Base-by-base conservation (phyloP, 2,329 filamentous ascomycete species). In the Tetracladium maxilliforme region DNA sequence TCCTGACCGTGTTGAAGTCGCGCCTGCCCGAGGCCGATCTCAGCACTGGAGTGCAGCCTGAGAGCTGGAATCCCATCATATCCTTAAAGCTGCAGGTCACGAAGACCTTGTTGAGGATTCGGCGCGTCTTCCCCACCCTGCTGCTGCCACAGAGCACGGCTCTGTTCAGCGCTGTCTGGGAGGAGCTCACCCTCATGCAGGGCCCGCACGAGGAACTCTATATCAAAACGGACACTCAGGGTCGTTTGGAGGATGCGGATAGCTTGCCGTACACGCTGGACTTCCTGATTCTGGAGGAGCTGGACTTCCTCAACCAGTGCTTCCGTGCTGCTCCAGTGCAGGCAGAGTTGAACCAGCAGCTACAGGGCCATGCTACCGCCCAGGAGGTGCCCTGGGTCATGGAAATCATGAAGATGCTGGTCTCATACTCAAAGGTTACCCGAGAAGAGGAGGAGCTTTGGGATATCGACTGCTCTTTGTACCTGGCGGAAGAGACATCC, bases 401-500 rank as follows among this genome's bases (percentile, higher is more conserved):
- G 17, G 80, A 93, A 41, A 72, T 94, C 12, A 79, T 94, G 70
- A 80, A 78, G 45, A 65, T 94, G 35, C 70, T 84, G 7, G 72
- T 84, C 12, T 71, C 74, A 2, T 95, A 92, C 50, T 77, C 84
- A 9, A 82, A 87, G 36, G 92, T 98, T 39, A 86, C 80, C 3
- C 74, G 71, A 15, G 90, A 98, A 48, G 90, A 95, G 44, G 83
- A 94, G 52, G 83, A 81, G 6, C 55, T 98, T 7, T 98, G 90
- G 90, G 83, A 94, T 39, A 83, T 94, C 33, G 90, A 98, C 48
- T 79, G 92, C 37, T 95, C 92, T 30, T 67, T 98, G 3, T 98
- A 92, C 51, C 63, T 98, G 23, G 87, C 84, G 1, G 90, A 98
- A 50, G 87, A 95, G 53, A 87, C 83, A 3, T 87, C 84, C 3